Percentiles rank a stretch among this genome's conserved stretches.
Evolutionary conservation across 345 rosid species (phyloP).

Genomic region (Reutealis trisperma): DNA sequence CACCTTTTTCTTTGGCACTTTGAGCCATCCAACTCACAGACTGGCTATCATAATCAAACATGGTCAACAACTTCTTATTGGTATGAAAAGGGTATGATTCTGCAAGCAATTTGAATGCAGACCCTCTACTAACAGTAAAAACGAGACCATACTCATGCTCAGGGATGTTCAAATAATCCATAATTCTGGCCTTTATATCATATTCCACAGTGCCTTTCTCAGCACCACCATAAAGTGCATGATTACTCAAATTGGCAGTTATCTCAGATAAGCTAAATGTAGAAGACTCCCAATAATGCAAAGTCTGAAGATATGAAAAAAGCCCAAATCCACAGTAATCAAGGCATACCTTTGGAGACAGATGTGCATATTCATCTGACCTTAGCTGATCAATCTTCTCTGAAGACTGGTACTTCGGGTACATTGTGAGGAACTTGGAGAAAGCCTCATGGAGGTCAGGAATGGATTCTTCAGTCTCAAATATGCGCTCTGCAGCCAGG

Average conservation of each 20-base stretch:
- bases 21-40: slow-evolving; percentile 99
- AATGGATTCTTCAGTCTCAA: slow-evolving; percentile 68
- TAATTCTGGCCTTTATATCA: slow-evolving; percentile 84
- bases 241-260: slow-evolving; percentile 91
- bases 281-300: slow-evolving; percentile 97
- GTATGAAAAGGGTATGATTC: slow-evolving; percentile 97
- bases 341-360: slow-evolving; percentile 93
- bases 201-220: slow-evolving; percentile 87
- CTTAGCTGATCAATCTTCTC: slow-evolving; percentile 87
- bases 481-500: slow-evolving; percentile 73
- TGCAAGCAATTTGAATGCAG: slow-evolving; percentile 89
- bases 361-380: slow-evolving; percentile 71
- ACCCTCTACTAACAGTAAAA: slow-evolving; percentile 99
- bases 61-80: slow-evolving; percentile 86
- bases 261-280: slow-evolving; percentile 96
- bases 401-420: slow-evolving; percentile 79
- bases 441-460: slow-evolving; percentile 66
- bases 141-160: slow-evolving; percentile 98
- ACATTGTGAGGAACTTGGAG: slow-evolving; percentile 76
- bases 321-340: slow-evolving; percentile 97
- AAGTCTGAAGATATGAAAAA: slow-evolving; percentile 83
- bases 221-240: slow-evolving; percentile 93
- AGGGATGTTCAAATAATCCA: slow-evolving; percentile 97
- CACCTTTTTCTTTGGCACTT: slow-evolving; percentile 93
- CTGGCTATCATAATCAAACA: slow-evolving; percentile 98